Conservation (phyloP, 768 basidiomycete species). For the Fistulinella prunicolor region DNA sequence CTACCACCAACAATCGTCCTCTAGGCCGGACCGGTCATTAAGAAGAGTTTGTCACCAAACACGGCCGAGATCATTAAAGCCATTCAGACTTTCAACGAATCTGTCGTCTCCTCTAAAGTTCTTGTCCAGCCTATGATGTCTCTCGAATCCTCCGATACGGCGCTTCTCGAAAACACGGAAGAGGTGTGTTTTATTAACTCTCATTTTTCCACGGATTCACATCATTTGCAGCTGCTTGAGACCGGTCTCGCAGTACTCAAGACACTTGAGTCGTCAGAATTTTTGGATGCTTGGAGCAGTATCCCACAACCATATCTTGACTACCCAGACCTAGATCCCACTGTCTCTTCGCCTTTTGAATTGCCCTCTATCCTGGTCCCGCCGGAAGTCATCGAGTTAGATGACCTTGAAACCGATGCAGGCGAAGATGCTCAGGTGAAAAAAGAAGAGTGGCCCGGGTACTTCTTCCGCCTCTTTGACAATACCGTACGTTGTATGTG, state of each 20-base stretch:
- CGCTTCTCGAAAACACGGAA: constrained; percentile 49
- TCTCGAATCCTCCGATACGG: constrained; percentile 41
- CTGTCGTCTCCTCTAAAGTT: constrained; percentile 53
- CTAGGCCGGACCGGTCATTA: constrained; percentile 69
- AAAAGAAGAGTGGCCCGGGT: constrained; percentile 82
- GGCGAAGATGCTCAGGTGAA: constrained; percentile 71
- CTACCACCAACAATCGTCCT: neutral
- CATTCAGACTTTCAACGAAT: constrained; percentile 69
- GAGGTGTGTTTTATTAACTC: constrained; percentile 45
- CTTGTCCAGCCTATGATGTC: constrained; percentile 62
- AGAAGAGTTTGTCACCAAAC: constrained; percentile 54
- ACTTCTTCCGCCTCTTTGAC: constrained; percentile 65
- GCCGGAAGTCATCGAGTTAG: constrained; percentile 83
- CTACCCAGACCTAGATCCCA: constrained; percentile 41
- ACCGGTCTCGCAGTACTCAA: constrained; percentile 61
- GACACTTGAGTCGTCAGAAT: constrained; percentile 58
- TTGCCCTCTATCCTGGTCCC: constrained; percentile 82
- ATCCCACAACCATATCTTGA: constrained; percentile 65
- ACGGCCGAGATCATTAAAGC: constrained; percentile 67
- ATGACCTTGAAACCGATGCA: constrained; percentile 62
- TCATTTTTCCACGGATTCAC: neutral
- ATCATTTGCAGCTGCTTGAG: constrained; percentile 61
- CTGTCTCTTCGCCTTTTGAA: constrained; percentile 50
- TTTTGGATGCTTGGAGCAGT: constrained; percentile 51
- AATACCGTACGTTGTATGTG: constrained; percentile 39